Evolutionary conservation across 2,329 filamentous ascomycete species (phyloP).

Genomic region (Metarhizium brunneum): DNA sequence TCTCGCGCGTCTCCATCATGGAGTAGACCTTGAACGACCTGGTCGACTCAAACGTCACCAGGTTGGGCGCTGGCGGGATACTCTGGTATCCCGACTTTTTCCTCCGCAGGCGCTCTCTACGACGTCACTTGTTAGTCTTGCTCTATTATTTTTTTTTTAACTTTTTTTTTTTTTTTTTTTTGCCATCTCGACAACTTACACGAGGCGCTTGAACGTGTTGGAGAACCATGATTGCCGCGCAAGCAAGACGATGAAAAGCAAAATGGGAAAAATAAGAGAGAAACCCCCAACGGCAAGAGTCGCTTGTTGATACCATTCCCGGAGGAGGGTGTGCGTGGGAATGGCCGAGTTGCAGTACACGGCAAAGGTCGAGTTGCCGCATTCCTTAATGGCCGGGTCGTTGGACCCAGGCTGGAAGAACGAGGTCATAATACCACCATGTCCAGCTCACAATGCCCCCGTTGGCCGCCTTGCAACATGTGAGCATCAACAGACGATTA

Average conservation of each 20-base stretch:
- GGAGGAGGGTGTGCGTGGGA: slow-evolving; percentile 11
- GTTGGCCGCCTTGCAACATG: too few species aligned
- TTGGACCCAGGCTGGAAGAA: slow-evolving; percentile 22
- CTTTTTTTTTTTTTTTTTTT: too few species aligned
- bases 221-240: not conserved
- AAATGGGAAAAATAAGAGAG: not conserved
- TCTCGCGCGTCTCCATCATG: not conserved
- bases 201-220: not conserved
- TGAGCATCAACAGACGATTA: too few species aligned
- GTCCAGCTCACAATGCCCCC: not conserved
- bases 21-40: not conserved
- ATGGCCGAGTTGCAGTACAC: slow-evolving; percentile 23
- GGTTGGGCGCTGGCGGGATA: not conserved
- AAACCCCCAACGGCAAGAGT: slow-evolving; percentile 15
- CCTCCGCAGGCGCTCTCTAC: not conserved
- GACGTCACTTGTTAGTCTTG: not conserved
- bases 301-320: slow-evolving; percentile 17
- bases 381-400: slow-evolving; percentile 17
- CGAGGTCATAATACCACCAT: slow-evolving; percentile 19
- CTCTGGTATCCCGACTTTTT: not conserved
- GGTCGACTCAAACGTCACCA: not conserved
- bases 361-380: slow-evolving; percentile 13
- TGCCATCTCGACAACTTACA: not conserved
- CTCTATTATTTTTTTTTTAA: not conserved
- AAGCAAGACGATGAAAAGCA: not conserved